Evolutionary conservation across 805 yeast species (phyloP), one percentile per base, ranked within the genome.

Genomic region (Metschnikowia kofuensis): DNA sequence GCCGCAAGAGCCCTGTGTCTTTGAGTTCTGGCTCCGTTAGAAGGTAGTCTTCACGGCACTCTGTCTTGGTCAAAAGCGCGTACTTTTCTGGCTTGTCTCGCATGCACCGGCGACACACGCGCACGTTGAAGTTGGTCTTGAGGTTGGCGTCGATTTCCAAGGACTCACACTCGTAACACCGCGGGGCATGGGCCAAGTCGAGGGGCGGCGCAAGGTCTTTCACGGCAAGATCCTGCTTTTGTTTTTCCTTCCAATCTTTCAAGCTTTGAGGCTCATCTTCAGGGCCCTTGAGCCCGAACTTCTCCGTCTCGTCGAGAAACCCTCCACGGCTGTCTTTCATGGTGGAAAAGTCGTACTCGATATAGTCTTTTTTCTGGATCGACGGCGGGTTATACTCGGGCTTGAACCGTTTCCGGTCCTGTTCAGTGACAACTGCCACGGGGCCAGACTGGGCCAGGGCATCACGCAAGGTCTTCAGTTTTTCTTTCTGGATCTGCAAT

Each of bases 251-350:
- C 74, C 84, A 75, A 51, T 78, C 82, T 39, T 74, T 77, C 44
- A 73, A 59, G 9, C 64, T 57, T 37, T 51, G 52, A 31, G 80
- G 81, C 50, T 79, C 79, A n/a, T 68, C 69, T n/a, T 77, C 75
- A 5, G 48, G 44, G 6, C 53, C 54, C 12, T 42, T 42, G 29
- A 56, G 47, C 11, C 58, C 59, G 7, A 44, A 16, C 27, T 46
- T 49, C 16, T 53, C 56, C 13, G 45, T 36, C 56, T 68, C 56
- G 35, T 61, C 65, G 54, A 91, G 72, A 62, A 84, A 91, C 21
- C 99, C 99, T 58, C 97, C 98, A 59, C 79, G 78, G 1, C 86
- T 73, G 58, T 94, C 97, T 53, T 81, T 80, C 89, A 95, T 87
- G n/a, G 89, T 86, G 2, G 97, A 80, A 56, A 94, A 80, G 67